Base-by-base conservation (phyloP, 495 filamentous ascomycete species). In the Xylaria intraflava region DNA sequence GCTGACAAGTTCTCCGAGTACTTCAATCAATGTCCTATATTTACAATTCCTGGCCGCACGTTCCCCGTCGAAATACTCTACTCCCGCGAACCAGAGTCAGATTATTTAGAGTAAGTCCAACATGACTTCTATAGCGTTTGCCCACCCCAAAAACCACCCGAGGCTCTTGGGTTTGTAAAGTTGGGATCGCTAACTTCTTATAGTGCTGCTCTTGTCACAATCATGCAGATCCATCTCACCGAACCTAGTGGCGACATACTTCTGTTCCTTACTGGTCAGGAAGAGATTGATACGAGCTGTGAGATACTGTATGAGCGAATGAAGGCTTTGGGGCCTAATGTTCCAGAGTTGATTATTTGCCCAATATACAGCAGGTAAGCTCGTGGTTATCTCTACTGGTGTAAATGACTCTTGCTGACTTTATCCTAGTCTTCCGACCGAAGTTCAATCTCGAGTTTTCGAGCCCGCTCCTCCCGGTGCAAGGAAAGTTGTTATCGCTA, bases 1-100 rank as follows among this genome's bases (percentile, higher is more conserved):
- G 94, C 94, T 3, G 93, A 96, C 57, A 97, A 97, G 64, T 99
- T 99, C 67, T 93, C 88, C 8, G 80, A 84, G 56, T 99, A 96
- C 66, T 97, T 97, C 70, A 88, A 95, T 69, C 79, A 87, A 48
- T 93, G 88, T 56, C 93, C 93, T 2, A 96, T 97, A 61, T 91
- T 99, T 66, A 91, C 88, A 0, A 97, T 99, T 52, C 93, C 94
- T 19, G 93, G 93, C 22, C 81, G 94, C 58, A 96, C 93, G 0
- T 97, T 80, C 71, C 93, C 93, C 0, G 93, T 99, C 20, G 90
- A 96, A 69, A 85, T 96, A 45, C 85, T 96, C 68, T 97, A 96
- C 66, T 89, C 86, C 3, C 81, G 86, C 47, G 94, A 99, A 69
- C 93, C 94, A 0, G 93, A 97, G 65, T 87, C 86, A 3, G 93